Conservation (phyloP, 371 early-diverging fungal species). For the Choanephora cucurbitarum region DNA sequence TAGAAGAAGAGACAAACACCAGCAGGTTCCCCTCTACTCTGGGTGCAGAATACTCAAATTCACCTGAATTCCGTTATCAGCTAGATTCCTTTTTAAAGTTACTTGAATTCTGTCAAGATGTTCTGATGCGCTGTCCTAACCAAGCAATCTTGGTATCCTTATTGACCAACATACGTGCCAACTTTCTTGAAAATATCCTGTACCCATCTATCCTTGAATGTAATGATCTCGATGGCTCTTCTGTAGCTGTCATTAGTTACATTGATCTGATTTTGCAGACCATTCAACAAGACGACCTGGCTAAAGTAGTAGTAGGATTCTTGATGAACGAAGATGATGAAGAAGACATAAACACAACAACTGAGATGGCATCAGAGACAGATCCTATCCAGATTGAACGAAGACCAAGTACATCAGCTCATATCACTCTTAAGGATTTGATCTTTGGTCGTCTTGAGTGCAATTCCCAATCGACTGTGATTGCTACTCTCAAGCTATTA, state of each 20-base stretch:
- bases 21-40: slow-evolving; percentile 12
- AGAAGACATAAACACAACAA: slow-evolving; percentile 19
- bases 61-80: slow-evolving; percentile 69
- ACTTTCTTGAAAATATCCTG: slow-evolving; percentile 85
- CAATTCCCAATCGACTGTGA: slow-evolving; percentile 73
- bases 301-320: slow-evolving; percentile 74
- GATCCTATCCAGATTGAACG: not conserved
- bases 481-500: slow-evolving; percentile 81
- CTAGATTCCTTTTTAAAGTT: slow-evolving; percentile 79
- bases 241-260: slow-evolving; percentile 88
- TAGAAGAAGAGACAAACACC: slow-evolving; percentile 8
- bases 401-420: slow-evolving; percentile 13
- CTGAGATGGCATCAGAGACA: not conserved
- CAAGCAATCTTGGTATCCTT: slow-evolving; percentile 65
- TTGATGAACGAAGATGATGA: slow-evolving; percentile 78
- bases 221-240: slow-evolving; percentile 90
- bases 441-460: slow-evolving; percentile 76
- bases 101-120: slow-evolving; percentile 84
- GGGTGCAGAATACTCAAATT: slow-evolving; percentile 56
- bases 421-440: slow-evolving; percentile 77
- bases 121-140: slow-evolving; percentile 80
- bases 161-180: slow-evolving; percentile 66
- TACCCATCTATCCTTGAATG: slow-evolving; percentile 85
- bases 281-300: slow-evolving; percentile 73
- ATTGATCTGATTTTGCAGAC: slow-evolving; percentile 80